Evolutionary conservation across 2,329 filamentous ascomycete genomes (phyloP), one percentile per base, ranked within the genome.

Genomic region (Cercospora zeae-maydis): DNA sequence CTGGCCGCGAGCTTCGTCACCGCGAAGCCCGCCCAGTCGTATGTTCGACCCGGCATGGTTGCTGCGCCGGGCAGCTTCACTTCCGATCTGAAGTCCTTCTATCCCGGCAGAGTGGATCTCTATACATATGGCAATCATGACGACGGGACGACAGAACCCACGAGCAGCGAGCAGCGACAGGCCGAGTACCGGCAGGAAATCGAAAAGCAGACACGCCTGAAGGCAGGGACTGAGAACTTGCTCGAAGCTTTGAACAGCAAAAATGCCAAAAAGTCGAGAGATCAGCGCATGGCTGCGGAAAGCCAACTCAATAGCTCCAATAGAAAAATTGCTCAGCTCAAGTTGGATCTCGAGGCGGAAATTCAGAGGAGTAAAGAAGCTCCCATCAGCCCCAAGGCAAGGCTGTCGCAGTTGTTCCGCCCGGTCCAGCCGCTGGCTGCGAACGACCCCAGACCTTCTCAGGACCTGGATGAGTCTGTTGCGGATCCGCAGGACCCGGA

Each of bases 161-260:
- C 70, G 66, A 83, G 82, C 9, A 83, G 87, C 13, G 92, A 96
- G 75, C 87, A 92, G 76, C 84, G 87, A 42, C 86, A 96, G 71
- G 84, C 87, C 21, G 82, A 86, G 57, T 83, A 97, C 66, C 88
- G 89, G 72, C 93, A 97, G 71, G 86, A 89, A 73, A 88, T 99
- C 67, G 93, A 92, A 69, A 93, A 96, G 72, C 96, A 99, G 79
- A 88, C 93, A 79, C 98, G 98, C 82, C 98, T 99, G 75, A 97
- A 96, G 77, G 90, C 93, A 72, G 95, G 95, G 19, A 97, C 93
- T 62, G 95, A 99, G 81, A 99, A 99, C 75, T 88, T 99, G 85
- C 82, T 99, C 39, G 95, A 99, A 79, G 95, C 95, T 11, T 80
- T 99, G 68, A 92, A 97, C 75, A 85, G 88, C 49, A 99, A 99